Evolutionary conservation across 2,329 filamentous ascomycete genomes (phyloP).

Genomic region (Calonectria honghensis): DNA sequence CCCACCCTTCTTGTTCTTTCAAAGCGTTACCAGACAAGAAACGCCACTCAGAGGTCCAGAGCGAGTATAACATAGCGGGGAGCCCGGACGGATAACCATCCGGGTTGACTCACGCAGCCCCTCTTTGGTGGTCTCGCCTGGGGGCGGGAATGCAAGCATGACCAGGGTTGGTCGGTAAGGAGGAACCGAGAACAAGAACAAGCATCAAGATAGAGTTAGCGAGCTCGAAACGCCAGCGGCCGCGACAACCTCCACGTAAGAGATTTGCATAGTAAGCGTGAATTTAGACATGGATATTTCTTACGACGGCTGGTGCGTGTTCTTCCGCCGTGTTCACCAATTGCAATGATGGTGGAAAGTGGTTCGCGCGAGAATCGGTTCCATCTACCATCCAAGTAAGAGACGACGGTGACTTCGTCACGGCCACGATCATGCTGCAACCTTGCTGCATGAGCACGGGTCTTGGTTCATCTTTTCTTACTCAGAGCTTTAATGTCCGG

Average conservation of each 20-base stretch:
- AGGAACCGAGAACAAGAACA: not conserved
- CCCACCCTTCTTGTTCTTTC: not conserved
- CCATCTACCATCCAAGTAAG: not conserved
- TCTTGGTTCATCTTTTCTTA: not conserved
- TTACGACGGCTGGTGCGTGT: not conserved
- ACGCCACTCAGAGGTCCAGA: not conserved
- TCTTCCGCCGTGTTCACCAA: not conserved
- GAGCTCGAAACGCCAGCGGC: not conserved
- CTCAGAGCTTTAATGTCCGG: too few species aligned
- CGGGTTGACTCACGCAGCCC: constrained; percentile 26
- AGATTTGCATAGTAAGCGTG: not conserved
- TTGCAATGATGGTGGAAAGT: not conserved
- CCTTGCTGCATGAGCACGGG: not conserved
- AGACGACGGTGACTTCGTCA: not conserved
- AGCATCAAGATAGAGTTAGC: not conserved
- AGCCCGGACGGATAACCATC: constrained; percentile 19
- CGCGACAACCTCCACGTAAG: constrained; percentile 34
- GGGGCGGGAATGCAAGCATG: constrained; percentile 23
- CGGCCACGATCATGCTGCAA: not conserved
- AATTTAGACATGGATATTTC: not conserved
- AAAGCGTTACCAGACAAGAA: not conserved
- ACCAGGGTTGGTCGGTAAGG: not conserved
- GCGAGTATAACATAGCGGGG: not conserved
- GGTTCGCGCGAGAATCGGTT: not conserved
- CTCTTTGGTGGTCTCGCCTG: not conserved